phyloP scores from a whole-genome alignment of 176 grass and related monocot genomes.

The Phragmites australis region DNA sequence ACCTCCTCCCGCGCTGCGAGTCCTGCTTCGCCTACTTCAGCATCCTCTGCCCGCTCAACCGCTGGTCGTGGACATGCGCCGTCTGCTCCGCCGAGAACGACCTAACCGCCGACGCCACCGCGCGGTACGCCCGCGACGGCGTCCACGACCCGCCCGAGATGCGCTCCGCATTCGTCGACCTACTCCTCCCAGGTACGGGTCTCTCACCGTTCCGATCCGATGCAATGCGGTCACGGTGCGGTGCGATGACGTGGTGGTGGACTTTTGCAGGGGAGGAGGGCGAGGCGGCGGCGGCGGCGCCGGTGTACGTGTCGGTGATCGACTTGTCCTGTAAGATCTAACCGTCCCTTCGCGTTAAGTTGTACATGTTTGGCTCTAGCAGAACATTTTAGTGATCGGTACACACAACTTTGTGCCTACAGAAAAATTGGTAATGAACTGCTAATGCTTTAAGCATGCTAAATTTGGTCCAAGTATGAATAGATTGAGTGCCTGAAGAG shows the following conservation, averaged over 20 bases:
- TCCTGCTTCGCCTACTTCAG: constrained; percentile 88
- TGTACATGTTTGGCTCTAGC: background rate
- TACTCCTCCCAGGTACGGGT: constrained; percentile 51
- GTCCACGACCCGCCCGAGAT: constrained; percentile 69
- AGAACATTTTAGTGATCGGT: background rate
- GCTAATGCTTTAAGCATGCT: constrained; percentile 18
- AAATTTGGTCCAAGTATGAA: constrained; percentile 2
- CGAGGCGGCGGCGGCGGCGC: constrained; percentile 43
- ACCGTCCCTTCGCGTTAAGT: background rate
- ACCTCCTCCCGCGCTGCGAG: constrained; percentile 77
- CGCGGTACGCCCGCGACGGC: constrained; percentile 51
- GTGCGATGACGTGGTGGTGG: background rate
- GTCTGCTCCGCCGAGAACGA: constrained; percentile 72
- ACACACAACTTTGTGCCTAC: background rate
- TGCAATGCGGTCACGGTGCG: background rate
- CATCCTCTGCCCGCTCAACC: constrained; percentile 62
- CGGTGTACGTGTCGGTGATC: constrained; percentile 81
- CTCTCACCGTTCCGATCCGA: background rate
- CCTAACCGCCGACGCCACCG: constrained; percentile 45
- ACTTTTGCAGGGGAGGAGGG: constrained; percentile 49
- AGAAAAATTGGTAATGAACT: background rate
- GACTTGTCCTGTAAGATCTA: constrained; percentile 84
- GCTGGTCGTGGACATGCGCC: constrained; percentile 83
- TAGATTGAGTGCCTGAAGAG: background rate
- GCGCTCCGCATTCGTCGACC: constrained; percentile 87